Evolutionary conservation across 1,139 yeast genomes (phyloP).

Genomic region (Meyerozyma guilliermondii): DNA sequence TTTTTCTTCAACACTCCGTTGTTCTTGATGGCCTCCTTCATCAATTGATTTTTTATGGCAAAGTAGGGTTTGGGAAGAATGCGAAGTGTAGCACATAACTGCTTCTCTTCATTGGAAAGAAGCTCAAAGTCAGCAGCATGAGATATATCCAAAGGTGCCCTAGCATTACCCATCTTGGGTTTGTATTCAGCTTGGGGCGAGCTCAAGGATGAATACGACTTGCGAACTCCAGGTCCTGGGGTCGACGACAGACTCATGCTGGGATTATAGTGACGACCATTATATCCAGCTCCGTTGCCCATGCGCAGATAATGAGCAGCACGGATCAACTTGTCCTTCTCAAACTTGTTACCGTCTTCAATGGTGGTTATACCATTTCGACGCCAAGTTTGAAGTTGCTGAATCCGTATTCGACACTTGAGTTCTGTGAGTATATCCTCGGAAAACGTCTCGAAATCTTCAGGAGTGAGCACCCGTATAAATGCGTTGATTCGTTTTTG

Average conservation of each 20-base stretch:
- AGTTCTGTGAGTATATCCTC: constrained; percentile 73
- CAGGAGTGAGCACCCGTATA: constrained; percentile 73
- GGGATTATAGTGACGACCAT: constrained; percentile 4
- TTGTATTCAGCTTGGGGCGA: constrained; percentile 10
- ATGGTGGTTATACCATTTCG: constrained; percentile 79
- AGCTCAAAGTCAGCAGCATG: constrained; percentile 81
- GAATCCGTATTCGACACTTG: constrained; percentile 73
- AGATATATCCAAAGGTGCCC: constrained; percentile 68
- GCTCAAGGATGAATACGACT: background rate
- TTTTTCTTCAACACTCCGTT: constrained; percentile 82
- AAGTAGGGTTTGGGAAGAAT: constrained; percentile 90
- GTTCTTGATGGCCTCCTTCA: constrained; percentile 79
- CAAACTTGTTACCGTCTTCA: constrained; percentile 82
- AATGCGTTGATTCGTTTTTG: constrained; percentile 71
- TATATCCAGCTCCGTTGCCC: constrained; percentile 37
- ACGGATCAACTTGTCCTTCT: constrained; percentile 74
- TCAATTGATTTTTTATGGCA: constrained; percentile 87
- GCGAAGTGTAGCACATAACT: constrained; percentile 75
- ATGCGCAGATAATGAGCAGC: constrained; percentile 56
- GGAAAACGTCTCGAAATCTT: constrained; percentile 72
- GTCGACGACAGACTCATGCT: constrained; percentile 5
- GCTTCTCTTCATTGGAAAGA: constrained; percentile 80
- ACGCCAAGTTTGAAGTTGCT: constrained; percentile 91
- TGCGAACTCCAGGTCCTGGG: constrained; percentile 2
- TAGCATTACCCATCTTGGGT: constrained; percentile 32